Conservation (phyloP, 768 basidiomycete species). For the Dentipellis fragilis region DNA sequence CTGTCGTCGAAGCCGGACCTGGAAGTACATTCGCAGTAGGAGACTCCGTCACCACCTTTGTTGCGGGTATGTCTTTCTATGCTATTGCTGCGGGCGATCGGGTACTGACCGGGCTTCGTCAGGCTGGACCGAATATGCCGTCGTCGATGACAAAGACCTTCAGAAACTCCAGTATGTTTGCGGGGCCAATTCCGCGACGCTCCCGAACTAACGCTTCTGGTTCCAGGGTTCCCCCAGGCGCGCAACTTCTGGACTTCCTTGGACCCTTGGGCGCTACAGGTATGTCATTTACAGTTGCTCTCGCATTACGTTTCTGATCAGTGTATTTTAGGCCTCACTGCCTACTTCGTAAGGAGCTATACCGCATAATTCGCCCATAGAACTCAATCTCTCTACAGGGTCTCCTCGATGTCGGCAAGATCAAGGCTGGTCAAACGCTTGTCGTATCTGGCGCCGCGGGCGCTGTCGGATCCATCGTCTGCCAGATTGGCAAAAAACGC, state of each 20-base stretch:
- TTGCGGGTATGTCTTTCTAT: constrained; percentile 41
- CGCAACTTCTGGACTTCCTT: constrained; percentile 64
- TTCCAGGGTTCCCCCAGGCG: constrained; percentile 47
- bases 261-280: constrained; percentile 71
- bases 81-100: not conserved
- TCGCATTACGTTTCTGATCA: not conserved
- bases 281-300: constrained; percentile 20
- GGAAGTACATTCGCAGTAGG: constrained; percentile 51
- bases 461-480: constrained; percentile 74
- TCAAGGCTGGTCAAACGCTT: constrained; percentile 78
- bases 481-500: constrained; percentile 71
- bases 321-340: constrained; percentile 60
- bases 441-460: constrained; percentile 90
- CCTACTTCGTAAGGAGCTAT: constrained; percentile 62
- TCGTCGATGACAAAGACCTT: constrained; percentile 45
- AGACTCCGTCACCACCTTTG: constrained; percentile 51
- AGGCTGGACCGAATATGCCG: constrained; percentile 77
- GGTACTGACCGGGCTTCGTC: not conserved
- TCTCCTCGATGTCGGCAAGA: constrained; percentile 64
- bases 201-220: not conserved
- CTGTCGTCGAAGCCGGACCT: constrained; percentile 49
- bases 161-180: constrained; percentile 44
- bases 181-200: not conserved
- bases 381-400: constrained; percentile 37
- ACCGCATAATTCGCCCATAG: not conserved